These are phyloP conservation scores for Halophytophthora polymorphica DNA, from an alignment of 352 stramenopile species.

Conservation along the genomic window DNA sequence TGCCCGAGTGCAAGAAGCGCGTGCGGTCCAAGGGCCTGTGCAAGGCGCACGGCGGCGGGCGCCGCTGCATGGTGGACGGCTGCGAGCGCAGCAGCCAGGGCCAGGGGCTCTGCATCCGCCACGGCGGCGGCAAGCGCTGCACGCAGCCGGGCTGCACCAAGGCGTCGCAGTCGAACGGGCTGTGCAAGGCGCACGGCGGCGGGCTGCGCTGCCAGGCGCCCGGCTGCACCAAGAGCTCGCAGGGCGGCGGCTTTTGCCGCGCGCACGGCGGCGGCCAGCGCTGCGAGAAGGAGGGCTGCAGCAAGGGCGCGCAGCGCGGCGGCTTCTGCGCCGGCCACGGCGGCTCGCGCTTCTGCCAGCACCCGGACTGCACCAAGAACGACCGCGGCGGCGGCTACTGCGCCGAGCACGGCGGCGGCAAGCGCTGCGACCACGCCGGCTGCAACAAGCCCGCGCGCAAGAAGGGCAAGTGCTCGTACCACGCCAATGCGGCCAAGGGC, in stretches of 20 bases:
- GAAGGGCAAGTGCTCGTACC: slow-evolving; percentile 86
- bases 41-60: slow-evolving; percentile 78
- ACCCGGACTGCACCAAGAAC: slow-evolving; percentile 87
- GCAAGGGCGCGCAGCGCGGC: slow-evolving; percentile 76
- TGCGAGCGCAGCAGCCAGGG: slow-evolving; percentile 81
- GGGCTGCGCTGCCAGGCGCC: slow-evolving; percentile 67
- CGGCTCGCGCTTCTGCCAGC: slow-evolving; percentile 77
- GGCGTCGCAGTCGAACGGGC: slow-evolving; percentile 75
- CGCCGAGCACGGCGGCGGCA: slow-evolving; percentile 81
- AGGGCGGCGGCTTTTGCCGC: slow-evolving; percentile 83
- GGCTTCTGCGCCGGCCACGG: slow-evolving; percentile 82
- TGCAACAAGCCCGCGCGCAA: slow-evolving; percentile 85
- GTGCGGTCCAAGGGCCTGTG: slow-evolving; percentile 83
- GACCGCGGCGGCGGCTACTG: slow-evolving; percentile 84
- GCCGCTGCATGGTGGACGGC: slow-evolving; percentile 76
- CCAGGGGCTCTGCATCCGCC: slow-evolving; percentile 79
- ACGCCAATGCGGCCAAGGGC: slow-evolving; percentile 73
- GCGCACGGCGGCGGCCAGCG: slow-evolving; percentile 80
- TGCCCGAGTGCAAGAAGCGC: slow-evolving; percentile 81
- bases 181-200: slow-evolving; percentile 85
- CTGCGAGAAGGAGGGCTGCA: slow-evolving; percentile 81
- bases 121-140: slow-evolving; percentile 81
- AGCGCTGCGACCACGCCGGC: slow-evolving; percentile 67
- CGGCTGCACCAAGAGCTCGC: slow-evolving; percentile 79
- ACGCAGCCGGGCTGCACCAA: slow-evolving; percentile 78